phyloP scores from a whole-genome alignment of 2,329 filamentous ascomycete species.

The Alternaria conjuncta region DNA sequence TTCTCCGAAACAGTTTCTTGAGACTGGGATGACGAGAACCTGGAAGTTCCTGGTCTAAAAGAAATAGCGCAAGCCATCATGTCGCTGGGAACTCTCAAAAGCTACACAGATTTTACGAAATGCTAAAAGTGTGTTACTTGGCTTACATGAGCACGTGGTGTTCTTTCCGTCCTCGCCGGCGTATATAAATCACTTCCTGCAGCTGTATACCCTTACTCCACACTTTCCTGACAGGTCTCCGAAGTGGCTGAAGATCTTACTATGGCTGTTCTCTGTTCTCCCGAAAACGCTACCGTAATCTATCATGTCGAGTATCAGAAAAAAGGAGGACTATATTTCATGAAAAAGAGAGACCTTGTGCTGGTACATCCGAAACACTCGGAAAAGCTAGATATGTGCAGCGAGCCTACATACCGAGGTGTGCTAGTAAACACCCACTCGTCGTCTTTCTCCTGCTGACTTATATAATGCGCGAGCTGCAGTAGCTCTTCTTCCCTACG shows the following conservation, averaged over 20 bases:
- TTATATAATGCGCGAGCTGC: not conserved
- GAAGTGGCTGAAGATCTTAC: no score
- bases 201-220: no score
- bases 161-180: not conserved
- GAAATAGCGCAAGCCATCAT: accelerated
- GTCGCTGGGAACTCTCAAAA: not conserved
- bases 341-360: not conserved
- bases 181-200: not conserved
- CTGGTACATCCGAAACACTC: no score
- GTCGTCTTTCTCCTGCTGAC: not conserved
- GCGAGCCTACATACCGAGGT: no score
- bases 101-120: not conserved
- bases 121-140: not conserved
- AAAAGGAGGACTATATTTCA: not conserved
- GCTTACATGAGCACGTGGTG: not conserved
- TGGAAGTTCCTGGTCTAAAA: not conserved
- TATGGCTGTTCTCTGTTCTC: no score
- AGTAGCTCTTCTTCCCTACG: not conserved
- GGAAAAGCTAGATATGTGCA: no score
- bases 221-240: no score
- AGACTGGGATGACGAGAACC: not conserved
- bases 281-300: no score
- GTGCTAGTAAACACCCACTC: no score
- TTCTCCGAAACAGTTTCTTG: not conserved
- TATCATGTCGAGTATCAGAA: not conserved